Evolutionary conservation across 768 basidiomycete species (phyloP).

Genomic region (Calocybe cyanea): DNA sequence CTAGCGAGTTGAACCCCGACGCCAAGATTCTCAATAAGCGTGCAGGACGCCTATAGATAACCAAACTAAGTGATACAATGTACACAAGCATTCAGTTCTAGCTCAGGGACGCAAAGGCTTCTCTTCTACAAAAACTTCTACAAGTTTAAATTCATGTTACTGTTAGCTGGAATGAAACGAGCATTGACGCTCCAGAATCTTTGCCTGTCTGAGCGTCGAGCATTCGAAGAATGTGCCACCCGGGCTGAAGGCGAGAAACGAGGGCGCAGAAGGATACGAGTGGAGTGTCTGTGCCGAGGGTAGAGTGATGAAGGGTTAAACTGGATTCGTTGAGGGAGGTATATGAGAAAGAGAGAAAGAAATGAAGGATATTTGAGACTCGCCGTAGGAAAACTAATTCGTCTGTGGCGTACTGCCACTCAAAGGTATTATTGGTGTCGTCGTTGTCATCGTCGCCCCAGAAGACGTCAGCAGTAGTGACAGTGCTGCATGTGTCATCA

Average conservation of each 20-base stretch:
- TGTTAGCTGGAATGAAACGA: constrained; percentile 27
- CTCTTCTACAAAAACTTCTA: no score
- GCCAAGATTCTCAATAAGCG: no score
- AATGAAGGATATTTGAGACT: constrained; percentile 8
- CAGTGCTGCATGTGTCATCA: constrained; percentile 23
- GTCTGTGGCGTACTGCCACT: constrained; percentile 49
- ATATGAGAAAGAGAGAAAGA: background rate
- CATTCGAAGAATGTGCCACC: constrained; percentile 48
- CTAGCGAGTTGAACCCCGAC: no score
- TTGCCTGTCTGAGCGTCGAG: constrained; percentile 46
- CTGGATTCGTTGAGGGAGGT: background rate
- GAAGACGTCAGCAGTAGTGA: constrained; percentile 33
- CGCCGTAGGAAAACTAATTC: constrained; percentile 53
- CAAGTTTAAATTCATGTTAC: background rate
- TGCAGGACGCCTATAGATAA: no score
- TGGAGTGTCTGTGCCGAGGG: constrained; percentile 39
- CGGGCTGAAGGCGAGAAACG: constrained; percentile 40
- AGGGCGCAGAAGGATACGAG: constrained; percentile 54
- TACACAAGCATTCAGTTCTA: no score
- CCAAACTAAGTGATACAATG: no score
- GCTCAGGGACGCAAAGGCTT: no score
- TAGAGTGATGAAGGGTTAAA: no score
- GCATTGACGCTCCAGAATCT: constrained; percentile 35
- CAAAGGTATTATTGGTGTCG: constrained; percentile 29
- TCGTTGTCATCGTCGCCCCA: constrained; percentile 33